Base-by-base conservation (phyloP, 2,329 filamentous ascomycete genomes). In the Trichophyton simii region DNA sequence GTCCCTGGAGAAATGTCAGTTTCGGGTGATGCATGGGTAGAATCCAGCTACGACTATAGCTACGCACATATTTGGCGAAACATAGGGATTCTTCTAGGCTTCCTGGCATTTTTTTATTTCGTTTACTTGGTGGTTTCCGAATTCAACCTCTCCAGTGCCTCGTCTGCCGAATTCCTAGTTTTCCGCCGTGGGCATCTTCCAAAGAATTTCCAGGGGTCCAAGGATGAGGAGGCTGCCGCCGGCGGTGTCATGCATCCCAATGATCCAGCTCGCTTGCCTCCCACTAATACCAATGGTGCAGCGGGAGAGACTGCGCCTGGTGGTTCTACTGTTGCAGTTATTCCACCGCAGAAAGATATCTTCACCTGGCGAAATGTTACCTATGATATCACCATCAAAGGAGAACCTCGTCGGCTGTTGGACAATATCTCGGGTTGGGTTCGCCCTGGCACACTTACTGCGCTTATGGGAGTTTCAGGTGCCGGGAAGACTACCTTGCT, bases 141-240 rank as follows among this genome's bases (percentile, higher is more conserved):
- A 68, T 65, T 87, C 66, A 87, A 87, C 71, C 85, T 85, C 0
- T 77, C 81, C 0, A 82, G 81, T 0, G 75, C 77, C 1, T 87
- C 82, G 59, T 85, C 81, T 0, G 87, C 85, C 0, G 87, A 91
- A 68, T 81, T 85, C 0, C 79, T 91, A 0, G 83, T 90, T 8
- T 90, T 88, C 70, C 80, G 78, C 42, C 76, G 80, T 3, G 82
- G 82, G 1, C 76, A 79, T 58, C 77, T 82, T 5, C 81, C 82
- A 0, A 62, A 62, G 38, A 55, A 59, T 48, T 62, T 65, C 44
- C 42, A 54, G 13, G 28, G 58, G 4, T 11, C 58, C 5, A 22
- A 54, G 7, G 60, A 62, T 44, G 63, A 65, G 31, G 60, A 66
- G 13, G 46, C 61, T 6, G 61, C 52, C 46, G 48, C 55, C n/a